Evolutionary conservation across 129 eudicot genomes (phyloP), one percentile per base, ranked within the genome.

Genomic region (Chrysanthemum seticuspe): DNA sequence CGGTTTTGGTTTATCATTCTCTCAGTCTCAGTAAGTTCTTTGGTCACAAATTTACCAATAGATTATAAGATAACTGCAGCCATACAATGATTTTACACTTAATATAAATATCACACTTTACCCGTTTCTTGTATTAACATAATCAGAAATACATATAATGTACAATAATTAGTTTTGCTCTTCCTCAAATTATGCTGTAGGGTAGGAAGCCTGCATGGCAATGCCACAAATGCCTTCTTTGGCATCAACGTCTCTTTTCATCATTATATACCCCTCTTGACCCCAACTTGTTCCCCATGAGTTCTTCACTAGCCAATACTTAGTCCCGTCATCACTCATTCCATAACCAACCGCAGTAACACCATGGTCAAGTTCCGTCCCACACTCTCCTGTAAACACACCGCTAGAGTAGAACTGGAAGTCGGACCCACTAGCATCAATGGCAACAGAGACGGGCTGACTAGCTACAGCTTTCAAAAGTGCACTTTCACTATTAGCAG

Each of bases 401-500:
- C 81, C 72, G 2, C 31, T 70, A 0, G 78, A 72, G 29, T 78
- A 78, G 56, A 78, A 62, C 61, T 78, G 82, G 74, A 78, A 78
- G 68, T 78, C 78, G 9, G 69, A 57, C 25, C 83, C 83, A 15
- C 78, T 64, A 23, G 82, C 77, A 63, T 71, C 82, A 63, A 71
- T 78, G 68, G 83, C 83, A 16, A 80, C 79, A 11, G 79, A 80
- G 59, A 79, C 61, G 2, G 82, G 82, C 34, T 72, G 82, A 65
- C 78, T 56, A 10, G 78, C 73, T 57, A 78, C 82, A 65, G 82
- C 76, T 25, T 80, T 74, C 70, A 73, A 62, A 14, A 59, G 27
- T 21, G 79, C 75, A 59, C 83, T 72, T 50, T 79, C 79, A 10
- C 79, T 79, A 50, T 79, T 79, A 48, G 80, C 80, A 21, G 80